phyloP scores from a whole-genome alignment of 257 asterid genomes.

The Jaltomata sinuosa region DNA sequence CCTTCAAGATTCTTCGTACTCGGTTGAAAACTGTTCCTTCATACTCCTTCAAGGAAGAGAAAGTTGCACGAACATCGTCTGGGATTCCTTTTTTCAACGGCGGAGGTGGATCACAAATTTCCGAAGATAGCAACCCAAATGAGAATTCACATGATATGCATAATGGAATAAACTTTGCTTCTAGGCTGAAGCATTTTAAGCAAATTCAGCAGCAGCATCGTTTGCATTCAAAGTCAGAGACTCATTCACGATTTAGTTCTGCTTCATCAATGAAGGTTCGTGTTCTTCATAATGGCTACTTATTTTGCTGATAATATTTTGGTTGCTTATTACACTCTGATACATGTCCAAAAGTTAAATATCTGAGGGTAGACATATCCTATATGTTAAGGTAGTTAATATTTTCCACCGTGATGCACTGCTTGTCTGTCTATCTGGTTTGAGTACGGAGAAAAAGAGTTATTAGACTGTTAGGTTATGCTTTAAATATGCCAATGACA shows the following conservation, averaged over 20 bases:
- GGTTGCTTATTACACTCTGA: neutral
- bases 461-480: neutral
- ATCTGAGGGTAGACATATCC: neutral
- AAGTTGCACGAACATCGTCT: slow-evolving; percentile 31
- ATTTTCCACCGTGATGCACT: neutral
- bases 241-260: slow-evolving; percentile 36
- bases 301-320: neutral
- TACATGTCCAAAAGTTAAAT: neutral
- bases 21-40: slow-evolving; percentile 89
- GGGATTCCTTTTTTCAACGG: slow-evolving; percentile 33
- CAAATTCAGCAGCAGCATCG: slow-evolving; percentile 81
- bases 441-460: neutral
- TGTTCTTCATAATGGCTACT: neutral
- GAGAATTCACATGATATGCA: slow-evolving; percentile 33
- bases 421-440: neutral
- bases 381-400: neutral
- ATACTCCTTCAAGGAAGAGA: slow-evolving; percentile 65
- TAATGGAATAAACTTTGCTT: slow-evolving; percentile 56
- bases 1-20: slow-evolving; percentile 88
- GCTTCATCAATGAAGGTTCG: slow-evolving; percentile 58
- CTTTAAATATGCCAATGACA: neutral
- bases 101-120: slow-evolving; percentile 27
- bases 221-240: slow-evolving; percentile 37
- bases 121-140: slow-evolving; percentile 44
- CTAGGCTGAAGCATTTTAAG: slow-evolving; percentile 66